Evolutionary conservation across 169 alveolate genomes (phyloP), one percentile per base, ranked within the genome.

Genomic region (Plasmodium inui): DNA sequence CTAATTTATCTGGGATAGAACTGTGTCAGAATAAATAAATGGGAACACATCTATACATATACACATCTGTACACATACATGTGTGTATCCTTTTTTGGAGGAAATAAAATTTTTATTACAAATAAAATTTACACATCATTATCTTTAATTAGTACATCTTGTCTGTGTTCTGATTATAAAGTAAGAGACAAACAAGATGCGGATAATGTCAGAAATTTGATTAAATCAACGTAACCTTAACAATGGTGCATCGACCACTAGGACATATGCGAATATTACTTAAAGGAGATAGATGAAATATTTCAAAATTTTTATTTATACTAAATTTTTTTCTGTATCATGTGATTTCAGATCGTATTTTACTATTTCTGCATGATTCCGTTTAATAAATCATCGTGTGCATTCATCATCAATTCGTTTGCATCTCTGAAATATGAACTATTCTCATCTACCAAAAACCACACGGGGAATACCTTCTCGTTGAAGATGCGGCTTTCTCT

Each of bases 101-200:
- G 26, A 76, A 76, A 32, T 32, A 76, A 26, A 8, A 28, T 32
- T 76, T 28, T 32, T 32, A 76, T 76, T 76, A 32, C 22, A 28
- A 76, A 76, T 32, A 76, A 76, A 32, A 76, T 32, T 8, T 28
- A 76, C 50, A 76, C 2, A 17, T 76, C 50, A 7, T 76, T 76
- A 32, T 76, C 28, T 37, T 76, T 76, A 76, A 32, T 76, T 28
- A 76, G 32, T 76, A 9, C 22, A 76, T 76, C 50, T 76, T 76
- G 83, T 32, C 26, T 32, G 28, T 76, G 50, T 76, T 19, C 22
- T 50, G 41, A 76, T 76, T 26, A 12, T 32, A 50, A 14, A 50
- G 61, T 50, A 50, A 3, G 22, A 50, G 61, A 50, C 61, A 50
- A 17, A 50, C 22, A 12, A 50, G 22, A 50, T 50, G 22, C 61